phyloP scores from a whole-genome alignment of 2,329 filamentous ascomycete species.

The Didymella exigua region DNA sequence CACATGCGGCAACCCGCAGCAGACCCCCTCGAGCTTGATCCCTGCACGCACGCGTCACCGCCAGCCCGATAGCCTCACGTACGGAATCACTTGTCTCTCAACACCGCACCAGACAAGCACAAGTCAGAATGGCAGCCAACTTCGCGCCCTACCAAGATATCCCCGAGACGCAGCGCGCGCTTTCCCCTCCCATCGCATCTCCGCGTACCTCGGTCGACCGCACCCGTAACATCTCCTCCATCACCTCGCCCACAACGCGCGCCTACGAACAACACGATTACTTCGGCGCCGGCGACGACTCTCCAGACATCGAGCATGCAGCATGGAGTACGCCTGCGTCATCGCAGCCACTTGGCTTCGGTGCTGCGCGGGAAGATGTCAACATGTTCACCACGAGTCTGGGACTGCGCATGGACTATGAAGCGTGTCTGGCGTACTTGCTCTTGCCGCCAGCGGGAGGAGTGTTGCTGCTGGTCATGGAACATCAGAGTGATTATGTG shows the following conservation, averaged over 20 bases:
- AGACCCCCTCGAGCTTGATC: conserved; percentile 17
- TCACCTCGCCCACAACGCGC: conserved; percentile 41
- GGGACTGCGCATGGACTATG: conserved; percentile 83
- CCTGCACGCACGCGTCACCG: conserved; percentile 25
- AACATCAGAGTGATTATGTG: conserved; percentile 97
- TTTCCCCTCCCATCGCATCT: conserved; percentile 69
- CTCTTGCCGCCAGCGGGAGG: conserved; percentile 83
- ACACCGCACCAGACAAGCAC: neutral
- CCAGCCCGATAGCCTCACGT: conserved; percentile 4
- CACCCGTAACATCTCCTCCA: conserved; percentile 36
- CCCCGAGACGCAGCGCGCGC: conserved; percentile 80
- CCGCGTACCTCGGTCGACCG: conserved; percentile 47
- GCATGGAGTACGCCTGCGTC: conserved; percentile 32
- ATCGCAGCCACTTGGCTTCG: conserved; percentile 10
- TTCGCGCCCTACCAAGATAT: conserved; percentile 97
- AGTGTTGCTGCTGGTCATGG: conserved; percentile 80
- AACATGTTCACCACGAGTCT: conserved; percentile 85
- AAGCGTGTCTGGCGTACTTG: conserved; percentile 89
- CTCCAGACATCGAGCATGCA: conserved; percentile 33
- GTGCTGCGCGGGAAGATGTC: conserved; percentile 66
- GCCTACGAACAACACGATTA: conserved; percentile 51
- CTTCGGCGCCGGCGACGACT: conserved; percentile 31
- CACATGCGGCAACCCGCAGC: conserved; percentile 18
- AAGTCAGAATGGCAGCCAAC: conserved; percentile 52
- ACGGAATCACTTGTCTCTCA: neutral